Base-by-base conservation (phyloP, 1,284 basidiomycete genomes). In the Xerocomus amazonicus region DNA sequence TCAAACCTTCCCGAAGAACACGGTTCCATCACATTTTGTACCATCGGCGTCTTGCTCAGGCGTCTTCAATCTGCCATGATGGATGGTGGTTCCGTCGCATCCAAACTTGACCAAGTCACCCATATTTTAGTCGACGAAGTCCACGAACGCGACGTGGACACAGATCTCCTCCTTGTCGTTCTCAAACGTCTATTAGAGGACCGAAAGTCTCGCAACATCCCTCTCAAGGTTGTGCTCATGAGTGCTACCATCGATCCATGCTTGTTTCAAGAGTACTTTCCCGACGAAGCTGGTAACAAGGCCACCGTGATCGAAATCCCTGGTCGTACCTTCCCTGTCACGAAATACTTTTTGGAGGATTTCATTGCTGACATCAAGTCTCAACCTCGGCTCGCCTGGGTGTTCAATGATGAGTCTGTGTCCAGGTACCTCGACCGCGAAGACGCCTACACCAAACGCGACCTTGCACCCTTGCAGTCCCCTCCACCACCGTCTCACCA, bases 81-180 rank as follows among this genome's bases (percentile, higher is more conserved):
- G 42, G 72, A 73, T 19, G 70, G 69, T 23, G 63, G 65, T 35
- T 53, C 59, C 40, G 51, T 40, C 6, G 65, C 68, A 47, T 62
- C 70, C 26, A 72, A 72, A 52, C 75, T 97, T 56, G 93, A 97
- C 60, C 77, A 83, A 49, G 79, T 97, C 42, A 93, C 94, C 8
- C 95, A 98, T 70, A 81, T 98, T 53, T 72, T 97, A 35, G 90
- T 97, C 37, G 95, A 99, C 68, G 95, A 99, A 70, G 95, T 96
- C 3, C 95, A 99, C 68, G 94, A 97, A 70, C 85, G 95, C 29
- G 94, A 97, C 62, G 84, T 97, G 50, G 94, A 97, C 65, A 97
- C 92, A 0, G 96, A 98, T 68, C 73, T 98, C 41, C 71, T 96
- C 41, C 80, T 99, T 9, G 92, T 96, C 50, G 92, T 96, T 12